phyloP scores from a whole-genome alignment of 257 asterid genomes.

The Orobanche coerulescens region DNA sequence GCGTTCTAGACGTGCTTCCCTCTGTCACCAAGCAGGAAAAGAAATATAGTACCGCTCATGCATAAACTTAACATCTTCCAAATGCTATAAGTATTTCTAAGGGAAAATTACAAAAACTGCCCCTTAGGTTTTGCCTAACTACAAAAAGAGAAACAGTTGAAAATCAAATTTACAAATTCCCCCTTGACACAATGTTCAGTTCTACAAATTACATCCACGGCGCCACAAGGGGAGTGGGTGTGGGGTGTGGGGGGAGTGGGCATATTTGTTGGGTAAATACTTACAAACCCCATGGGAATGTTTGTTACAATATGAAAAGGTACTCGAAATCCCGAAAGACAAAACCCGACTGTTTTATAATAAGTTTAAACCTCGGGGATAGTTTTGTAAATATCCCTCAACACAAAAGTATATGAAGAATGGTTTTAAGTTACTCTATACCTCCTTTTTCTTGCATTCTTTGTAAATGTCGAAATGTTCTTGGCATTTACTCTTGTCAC shows the following conservation, averaged over 20 bases:
- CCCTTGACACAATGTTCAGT: too few species aligned
- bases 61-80: background rate
- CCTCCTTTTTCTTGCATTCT: conserved; percentile 97
- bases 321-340: too few species aligned
- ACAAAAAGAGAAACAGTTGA: background rate
- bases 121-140: too few species aligned
- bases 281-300: too few species aligned
- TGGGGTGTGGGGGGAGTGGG: too few species aligned
- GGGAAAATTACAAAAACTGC: background rate
- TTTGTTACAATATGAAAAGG: too few species aligned
- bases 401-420: conserved; percentile 7
- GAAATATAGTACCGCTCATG: background rate
- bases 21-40: conserved; percentile 42
- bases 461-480: conserved; percentile 82
- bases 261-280: too few species aligned
- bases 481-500: conserved; percentile 89
- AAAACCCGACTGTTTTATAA: too few species aligned
- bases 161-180: too few species aligned
- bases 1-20: conserved; percentile 95
- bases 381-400: background rate
- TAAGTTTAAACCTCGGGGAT: background rate
- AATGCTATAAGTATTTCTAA: background rate
- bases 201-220: too few species aligned
- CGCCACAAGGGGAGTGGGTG: too few species aligned
- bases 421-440: conserved; percentile 10